Evolutionary conservation across 1,284 basidiomycete species (phyloP).

Genomic region (Caloboletus inedulis): DNA sequence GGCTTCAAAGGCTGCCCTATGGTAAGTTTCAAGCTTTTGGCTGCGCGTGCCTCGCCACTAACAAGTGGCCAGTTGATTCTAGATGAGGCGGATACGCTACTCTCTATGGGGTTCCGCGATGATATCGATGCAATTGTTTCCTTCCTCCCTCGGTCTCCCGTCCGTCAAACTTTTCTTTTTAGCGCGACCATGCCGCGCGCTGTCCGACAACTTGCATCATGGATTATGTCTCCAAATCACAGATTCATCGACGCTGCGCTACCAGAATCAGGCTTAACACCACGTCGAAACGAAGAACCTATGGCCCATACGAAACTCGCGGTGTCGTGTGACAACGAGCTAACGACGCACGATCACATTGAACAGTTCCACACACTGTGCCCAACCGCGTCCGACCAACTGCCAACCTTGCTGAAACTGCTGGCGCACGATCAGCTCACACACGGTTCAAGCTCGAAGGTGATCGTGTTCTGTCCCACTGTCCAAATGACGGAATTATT

Average conservation of each 20-base stretch:
- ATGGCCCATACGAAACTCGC: background rate
- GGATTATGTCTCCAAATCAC: slow-evolving; percentile 53
- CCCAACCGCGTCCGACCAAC: slow-evolving; percentile 62
- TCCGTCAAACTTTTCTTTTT: slow-evolving; percentile 92
- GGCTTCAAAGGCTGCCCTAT: slow-evolving; percentile 57
- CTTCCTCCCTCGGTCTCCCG: slow-evolving; percentile 61
- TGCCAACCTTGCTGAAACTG: slow-evolving; percentile 78
- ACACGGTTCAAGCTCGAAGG: slow-evolving; percentile 71
- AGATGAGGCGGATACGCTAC: slow-evolving; percentile 93
- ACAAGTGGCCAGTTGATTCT: slow-evolving; percentile 67
- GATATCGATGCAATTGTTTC: slow-evolving; percentile 79
- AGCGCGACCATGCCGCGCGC: slow-evolving; percentile 78
- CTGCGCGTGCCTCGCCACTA: background rate
- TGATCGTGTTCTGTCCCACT: slow-evolving; percentile 88
- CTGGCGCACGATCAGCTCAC: slow-evolving; percentile 88
- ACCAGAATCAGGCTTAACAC: slow-evolving; percentile 20
- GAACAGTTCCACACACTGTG: slow-evolving; percentile 84
- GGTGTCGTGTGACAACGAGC: slow-evolving; percentile 7
- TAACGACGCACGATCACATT: slow-evolving; percentile 70
- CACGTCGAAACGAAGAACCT: slow-evolving; percentile 17
- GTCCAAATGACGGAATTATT: slow-evolving; percentile 85
- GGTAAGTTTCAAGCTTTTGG: slow-evolving; percentile 38
- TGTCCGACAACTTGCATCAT: slow-evolving; percentile 61
- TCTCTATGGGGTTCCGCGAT: slow-evolving; percentile 95
- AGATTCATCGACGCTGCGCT: slow-evolving; percentile 62